Base-by-base conservation (phyloP, 2,329 filamentous ascomycete genomes). In the Chrysosporium keratinophilum region DNA sequence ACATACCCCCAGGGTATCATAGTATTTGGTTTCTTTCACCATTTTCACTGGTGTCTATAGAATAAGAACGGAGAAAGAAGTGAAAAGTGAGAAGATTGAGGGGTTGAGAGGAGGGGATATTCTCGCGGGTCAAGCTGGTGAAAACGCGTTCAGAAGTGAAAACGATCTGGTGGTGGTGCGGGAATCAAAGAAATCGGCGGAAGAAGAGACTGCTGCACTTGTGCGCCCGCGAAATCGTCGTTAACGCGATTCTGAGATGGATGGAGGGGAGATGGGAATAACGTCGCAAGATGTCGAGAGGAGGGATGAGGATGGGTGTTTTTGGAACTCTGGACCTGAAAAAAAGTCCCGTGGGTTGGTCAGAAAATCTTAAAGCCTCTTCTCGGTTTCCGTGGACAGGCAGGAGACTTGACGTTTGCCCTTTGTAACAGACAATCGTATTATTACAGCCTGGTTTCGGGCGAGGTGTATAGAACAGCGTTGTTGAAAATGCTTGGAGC, bases 11-110 rank as follows among this genome's bases (percentile, higher is more conserved):
- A 76, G 63, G 54, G 65, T 62, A 33, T 76, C 74, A 59, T 76
- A 76, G 55, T 69, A 71, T 61, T 74, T 73, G 46, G 72, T 74
- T 58, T 77, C 74, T 62, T 76, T 76, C 56, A 76, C 74, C 74
- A 76, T 76, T 59, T 61, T 75, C 67, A 61, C 54, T 52, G 52
- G 54, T 56, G 58, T 58, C 60, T 52, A 60, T 44, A 54, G 59
- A 54, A 55, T 54, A 58, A 48, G 49, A 54, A 56, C 50, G 48
- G 49, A 52, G 42, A 54, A 45, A 49, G 47, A 57, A 50, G 49
- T 43, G 43, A 56, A 58, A 41, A 28, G 44, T 43, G 48, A 58
- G 45, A 54, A 52, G 53, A 51, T 54, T 34, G 42, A 54, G 48
- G 50, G 55, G 52, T 48, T 46, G 58, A 52, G 54, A 20, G 33